Conservation (phyloP, 148 eudicot species). For the Silene latifolia region DNA sequence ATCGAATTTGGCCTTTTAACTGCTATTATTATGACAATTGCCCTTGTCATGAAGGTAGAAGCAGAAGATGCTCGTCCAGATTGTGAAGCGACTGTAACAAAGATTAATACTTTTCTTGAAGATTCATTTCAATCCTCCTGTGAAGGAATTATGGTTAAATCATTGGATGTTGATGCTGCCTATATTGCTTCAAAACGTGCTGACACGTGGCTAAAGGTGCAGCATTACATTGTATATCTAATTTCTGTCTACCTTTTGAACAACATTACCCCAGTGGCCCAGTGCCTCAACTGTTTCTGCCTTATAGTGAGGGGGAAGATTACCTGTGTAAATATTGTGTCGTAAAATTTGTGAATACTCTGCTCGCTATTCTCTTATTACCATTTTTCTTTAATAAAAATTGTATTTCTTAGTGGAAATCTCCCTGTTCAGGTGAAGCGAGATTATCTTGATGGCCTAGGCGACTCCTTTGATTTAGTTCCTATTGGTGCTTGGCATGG, state of each 20-base stretch:
- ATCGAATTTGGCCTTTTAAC: slow-evolving; percentile 9
- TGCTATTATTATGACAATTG: slow-evolving; percentile 5
- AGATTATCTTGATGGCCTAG: slow-evolving; percentile 85
- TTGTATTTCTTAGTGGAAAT: slow-evolving; percentile 1
- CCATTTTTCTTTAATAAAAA: neutral
- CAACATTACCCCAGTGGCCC: neutral
- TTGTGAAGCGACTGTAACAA: slow-evolving; percentile 56
- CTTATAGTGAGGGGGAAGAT: too few species aligned
- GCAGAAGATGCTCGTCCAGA: slow-evolving; percentile 65
- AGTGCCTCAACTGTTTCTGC: too few species aligned
- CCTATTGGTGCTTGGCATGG: slow-evolving; percentile 99
- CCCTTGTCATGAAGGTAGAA: slow-evolving; percentile 53
- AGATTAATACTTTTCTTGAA: slow-evolving; percentile 67
- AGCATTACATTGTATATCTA: neutral
- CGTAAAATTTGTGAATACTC: too few species aligned
- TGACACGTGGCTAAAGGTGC: slow-evolving; percentile 92
- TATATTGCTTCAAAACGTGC: slow-evolving; percentile 95
- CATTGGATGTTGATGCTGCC: slow-evolving; percentile 81
- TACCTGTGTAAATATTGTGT: too few species aligned
- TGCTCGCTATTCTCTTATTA: neutral
- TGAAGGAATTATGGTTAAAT: slow-evolving; percentile 97
- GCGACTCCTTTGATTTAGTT: slow-evolving; percentile 89
- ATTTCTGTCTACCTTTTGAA: neutral
- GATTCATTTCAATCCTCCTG: slow-evolving; percentile 76
- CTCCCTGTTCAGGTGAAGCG: slow-evolving; percentile 67